Percentiles rank a stretch among this genome's conserved stretches.
These are phyloP conservation scores for Platismatia glauca DNA, from an alignment of 495 filamentous ascomycete species.

Conservation along the genomic window DNA sequence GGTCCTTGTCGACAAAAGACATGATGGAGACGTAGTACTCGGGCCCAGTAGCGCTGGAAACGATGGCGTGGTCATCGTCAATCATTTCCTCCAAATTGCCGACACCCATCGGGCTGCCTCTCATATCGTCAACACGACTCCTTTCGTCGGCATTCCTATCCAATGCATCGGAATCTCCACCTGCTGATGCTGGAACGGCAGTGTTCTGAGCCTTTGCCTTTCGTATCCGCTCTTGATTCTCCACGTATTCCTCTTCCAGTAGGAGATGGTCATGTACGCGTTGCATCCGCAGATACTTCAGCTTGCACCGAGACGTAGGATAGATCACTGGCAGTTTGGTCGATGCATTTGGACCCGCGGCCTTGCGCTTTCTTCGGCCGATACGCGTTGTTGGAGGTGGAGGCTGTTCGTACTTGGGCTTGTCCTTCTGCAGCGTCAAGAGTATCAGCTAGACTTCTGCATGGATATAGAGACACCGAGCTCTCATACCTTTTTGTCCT, in stretches of 20 bases:
- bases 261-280: constrained; percentile 95
- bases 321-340: constrained; percentile 90
- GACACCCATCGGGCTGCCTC: constrained; percentile 96
- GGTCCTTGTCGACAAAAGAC: constrained; percentile 99
- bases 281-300: constrained; percentile 95
- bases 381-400: constrained; percentile 94
- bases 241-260: constrained; percentile 95
- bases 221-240: constrained; percentile 92
- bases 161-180: constrained; percentile 50
- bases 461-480: constrained; percentile 7
- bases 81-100: constrained; percentile 98
- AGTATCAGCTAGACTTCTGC: constrained; percentile 17
- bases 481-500: constrained; percentile 80
- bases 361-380: constrained; percentile 96
- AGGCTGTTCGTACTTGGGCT: constrained; percentile 98
- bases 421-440: constrained; percentile 67
- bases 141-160: constrained; percentile 92
- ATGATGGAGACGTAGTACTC: constrained; percentile 99
- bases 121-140: constrained; percentile 95
- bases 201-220: constrained; percentile 81
- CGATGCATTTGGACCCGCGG: constrained; percentile 81
- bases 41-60: constrained; percentile 91
- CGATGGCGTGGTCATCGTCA: constrained; percentile 98
- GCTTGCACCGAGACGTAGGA: constrained; percentile 93
- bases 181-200: constrained; percentile 43